Conservation (phyloP, 2,329 filamentous ascomycete species). For the Gnomoniopsis smithogilvyi region DNA sequence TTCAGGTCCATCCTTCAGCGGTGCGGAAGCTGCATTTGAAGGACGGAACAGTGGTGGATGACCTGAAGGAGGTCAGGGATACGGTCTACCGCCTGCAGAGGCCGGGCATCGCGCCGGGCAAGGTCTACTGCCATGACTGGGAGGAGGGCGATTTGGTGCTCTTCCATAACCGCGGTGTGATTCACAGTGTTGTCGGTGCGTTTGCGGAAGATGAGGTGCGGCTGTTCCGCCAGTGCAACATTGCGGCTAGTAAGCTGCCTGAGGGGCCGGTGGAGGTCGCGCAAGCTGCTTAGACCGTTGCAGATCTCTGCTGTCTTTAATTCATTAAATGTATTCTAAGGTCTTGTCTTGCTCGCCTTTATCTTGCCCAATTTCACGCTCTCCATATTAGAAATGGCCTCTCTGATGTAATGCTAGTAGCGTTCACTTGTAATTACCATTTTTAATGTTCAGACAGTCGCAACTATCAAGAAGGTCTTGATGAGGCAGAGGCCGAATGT, state of each 20-base stretch:
- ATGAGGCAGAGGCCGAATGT: too few relatives aligned
- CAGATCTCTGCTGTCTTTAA: neutral
- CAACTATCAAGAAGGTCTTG: too few relatives aligned
- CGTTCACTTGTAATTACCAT: too few relatives aligned
- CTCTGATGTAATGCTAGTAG: too few relatives aligned
- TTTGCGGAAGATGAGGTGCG: constrained; percentile 72
- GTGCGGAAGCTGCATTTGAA: constrained; percentile 65
- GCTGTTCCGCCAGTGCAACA: constrained; percentile 75
- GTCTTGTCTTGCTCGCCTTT: neutral
- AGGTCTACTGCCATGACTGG: constrained; percentile 76
- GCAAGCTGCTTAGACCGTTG: constrained; percentile 10
- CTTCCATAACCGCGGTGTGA: constrained; percentile 73
- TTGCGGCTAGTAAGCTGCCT: constrained; percentile 62
- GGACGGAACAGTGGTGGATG: constrained; percentile 66
- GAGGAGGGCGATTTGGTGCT: constrained; percentile 72
- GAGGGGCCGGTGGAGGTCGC: constrained; percentile 39
- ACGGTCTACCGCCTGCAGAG: constrained; percentile 68
- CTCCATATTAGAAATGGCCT: too few relatives aligned
- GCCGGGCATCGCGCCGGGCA: constrained; percentile 65
- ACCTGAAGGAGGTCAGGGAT: constrained; percentile 62
- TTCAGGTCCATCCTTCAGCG: constrained; percentile 73
- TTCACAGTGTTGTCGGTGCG: constrained; percentile 73
- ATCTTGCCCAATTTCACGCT: neutral
- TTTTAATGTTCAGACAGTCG: too few relatives aligned
- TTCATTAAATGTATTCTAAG: neutral